Evolutionary conservation across 2,329 filamentous ascomycete species (phyloP).

Genomic region (Clarireedia monteithiana): DNA sequence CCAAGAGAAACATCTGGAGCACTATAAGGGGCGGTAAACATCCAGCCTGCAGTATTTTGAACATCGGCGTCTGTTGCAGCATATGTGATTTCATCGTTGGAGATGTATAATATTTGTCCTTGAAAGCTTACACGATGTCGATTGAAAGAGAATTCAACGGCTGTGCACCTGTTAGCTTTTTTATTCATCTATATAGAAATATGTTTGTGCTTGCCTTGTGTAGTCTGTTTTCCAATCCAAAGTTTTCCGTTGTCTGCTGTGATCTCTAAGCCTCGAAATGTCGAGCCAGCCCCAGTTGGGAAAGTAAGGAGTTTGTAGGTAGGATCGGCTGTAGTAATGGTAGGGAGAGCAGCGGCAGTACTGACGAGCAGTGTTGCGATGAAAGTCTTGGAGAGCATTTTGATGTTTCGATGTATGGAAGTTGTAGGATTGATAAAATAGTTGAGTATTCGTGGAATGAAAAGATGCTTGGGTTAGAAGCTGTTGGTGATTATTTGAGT

Average conservation of each 20-base stretch:
- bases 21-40: background rate
- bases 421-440: background rate
- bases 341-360: constrained; percentile 5
- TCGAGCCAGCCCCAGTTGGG: constrained; percentile 14
- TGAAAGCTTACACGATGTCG: background rate
- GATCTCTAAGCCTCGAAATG: background rate
- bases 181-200: background rate
- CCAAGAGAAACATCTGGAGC: background rate
- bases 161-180: background rate
- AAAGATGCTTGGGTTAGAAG: background rate
- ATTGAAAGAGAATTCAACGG: background rate
- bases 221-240: constrained; percentile 3
- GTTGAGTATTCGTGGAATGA: background rate
- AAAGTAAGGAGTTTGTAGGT: background rate
- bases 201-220: background rate
- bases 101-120: constrained; percentile 3
- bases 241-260: background rate
- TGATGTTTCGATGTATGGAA: constrained; percentile 5
- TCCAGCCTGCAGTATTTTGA: background rate
- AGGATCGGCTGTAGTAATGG: background rate
- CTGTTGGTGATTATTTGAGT: background rate
- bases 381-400: constrained; percentile 11
- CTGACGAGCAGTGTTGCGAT: constrained; percentile 8
- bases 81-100: background rate
- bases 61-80: background rate